phyloP scores from a whole-genome alignment of 495 filamentous ascomycete genomes.

The Trichoderma virens region DNA sequence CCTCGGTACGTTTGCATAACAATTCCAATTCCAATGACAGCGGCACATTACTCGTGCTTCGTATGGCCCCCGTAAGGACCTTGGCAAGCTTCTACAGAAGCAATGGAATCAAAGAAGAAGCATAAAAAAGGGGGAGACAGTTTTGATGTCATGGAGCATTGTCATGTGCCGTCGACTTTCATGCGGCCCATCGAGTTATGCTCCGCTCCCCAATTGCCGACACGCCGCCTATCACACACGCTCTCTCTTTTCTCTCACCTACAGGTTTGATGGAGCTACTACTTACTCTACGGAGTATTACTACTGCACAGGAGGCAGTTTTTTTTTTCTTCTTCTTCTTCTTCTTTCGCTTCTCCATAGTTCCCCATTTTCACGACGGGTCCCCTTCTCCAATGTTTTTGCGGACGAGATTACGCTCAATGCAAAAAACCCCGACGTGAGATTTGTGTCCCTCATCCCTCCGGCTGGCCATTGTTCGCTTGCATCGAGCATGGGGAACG shows the following conservation, averaged over 20 bases:
- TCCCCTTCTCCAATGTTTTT: background rate
- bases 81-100: too few relatives aligned
- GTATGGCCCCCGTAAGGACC: too few relatives aligned
- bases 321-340: background rate
- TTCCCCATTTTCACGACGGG: background rate
- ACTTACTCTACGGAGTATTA: too few relatives aligned
- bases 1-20: too few relatives aligned
- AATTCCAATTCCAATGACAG: too few relatives aligned
- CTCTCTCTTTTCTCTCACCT: too few relatives aligned
- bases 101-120: too few relatives aligned
- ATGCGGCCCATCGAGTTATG: background rate
- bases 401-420: constrained; percentile 5
- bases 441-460: background rate
- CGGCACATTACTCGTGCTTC: too few relatives aligned
- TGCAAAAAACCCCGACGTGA: background rate
- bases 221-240: too few relatives aligned
- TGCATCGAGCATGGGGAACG: background rate
- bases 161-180: background rate
- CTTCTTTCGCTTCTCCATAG: background rate
- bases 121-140: background rate
- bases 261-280: background rate
- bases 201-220: background rate
- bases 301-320: too few relatives aligned
- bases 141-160: constrained; percentile 5
- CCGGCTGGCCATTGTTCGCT: background rate